Conservation (phyloP, 1,284 basidiomycete genomes). For the Anthracocystis walkeri region DNA sequence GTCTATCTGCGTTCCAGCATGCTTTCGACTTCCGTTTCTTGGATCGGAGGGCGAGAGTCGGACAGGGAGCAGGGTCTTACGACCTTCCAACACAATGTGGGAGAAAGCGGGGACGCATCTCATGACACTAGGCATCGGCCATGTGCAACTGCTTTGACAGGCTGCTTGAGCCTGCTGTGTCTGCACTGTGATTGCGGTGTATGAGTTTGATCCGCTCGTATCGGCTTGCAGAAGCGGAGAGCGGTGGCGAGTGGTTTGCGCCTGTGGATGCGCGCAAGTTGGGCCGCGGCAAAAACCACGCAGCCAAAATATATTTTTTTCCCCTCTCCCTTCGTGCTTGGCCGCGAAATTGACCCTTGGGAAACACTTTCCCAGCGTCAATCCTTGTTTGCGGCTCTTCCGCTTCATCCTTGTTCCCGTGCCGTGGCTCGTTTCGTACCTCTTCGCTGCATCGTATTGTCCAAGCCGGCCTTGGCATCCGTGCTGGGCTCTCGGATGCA, state of each 20-base stretch:
- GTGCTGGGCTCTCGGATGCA: background rate
- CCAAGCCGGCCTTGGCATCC: background rate
- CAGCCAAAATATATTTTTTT: slow-evolving; percentile 9
- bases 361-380: background rate
- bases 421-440: background rate
- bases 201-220: slow-evolving; percentile 22
- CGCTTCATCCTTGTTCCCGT: background rate
- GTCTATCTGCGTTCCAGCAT: background rate
- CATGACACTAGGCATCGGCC: background rate
- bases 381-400: background rate
- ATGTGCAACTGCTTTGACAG: slow-evolving; percentile 12
- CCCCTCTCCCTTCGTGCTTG: too few species aligned
- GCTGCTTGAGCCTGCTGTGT: slow-evolving; percentile 5
- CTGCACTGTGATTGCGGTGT: slow-evolving; percentile 16
- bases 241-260: slow-evolving; percentile 14
- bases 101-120: slow-evolving; percentile 11
- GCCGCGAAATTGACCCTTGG: slow-evolving; percentile 18
- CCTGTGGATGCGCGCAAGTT: background rate
- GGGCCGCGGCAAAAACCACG: slow-evolving; percentile 32
- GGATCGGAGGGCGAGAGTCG: background rate
- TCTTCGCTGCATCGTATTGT: background rate
- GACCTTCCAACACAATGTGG: slow-evolving; percentile 8
- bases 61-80: background rate
- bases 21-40: background rate
- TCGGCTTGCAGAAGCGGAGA: background rate